Evolutionary conservation across 2,329 filamentous ascomycete species (phyloP).

Genomic region (Pestalotiopsis sp.): DNA sequence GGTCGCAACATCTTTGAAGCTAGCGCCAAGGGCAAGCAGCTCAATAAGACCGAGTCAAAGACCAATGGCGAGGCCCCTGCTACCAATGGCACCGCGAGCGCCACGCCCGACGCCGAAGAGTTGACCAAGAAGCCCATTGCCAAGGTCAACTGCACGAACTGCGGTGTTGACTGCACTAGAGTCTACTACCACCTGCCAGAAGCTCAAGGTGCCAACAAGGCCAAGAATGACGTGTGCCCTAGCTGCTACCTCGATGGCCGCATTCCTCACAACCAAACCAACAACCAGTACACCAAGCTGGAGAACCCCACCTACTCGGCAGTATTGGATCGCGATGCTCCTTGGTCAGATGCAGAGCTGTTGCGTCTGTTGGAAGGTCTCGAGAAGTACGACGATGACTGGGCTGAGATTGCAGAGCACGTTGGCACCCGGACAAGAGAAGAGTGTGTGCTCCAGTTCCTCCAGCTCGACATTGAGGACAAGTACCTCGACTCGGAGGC

Average conservation of each 20-base stretch:
- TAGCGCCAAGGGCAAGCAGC: conserved; percentile 75
- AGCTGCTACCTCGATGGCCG: conserved; percentile 86
- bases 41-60: conserved; percentile 72
- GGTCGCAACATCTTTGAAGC: conserved; percentile 95
- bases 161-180: conserved; percentile 83
- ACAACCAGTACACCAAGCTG: conserved; percentile 82
- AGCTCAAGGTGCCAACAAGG: conserved; percentile 58
- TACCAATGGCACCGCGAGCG: conserved; percentile 65
- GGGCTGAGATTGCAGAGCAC: conserved; percentile 89
- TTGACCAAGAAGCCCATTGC: conserved; percentile 67
- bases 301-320: conserved; percentile 85
- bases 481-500: conserved; percentile 87
- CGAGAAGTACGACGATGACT: conserved; percentile 94
- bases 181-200: conserved; percentile 65
- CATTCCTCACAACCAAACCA: conserved; percentile 77
- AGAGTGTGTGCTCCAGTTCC: conserved; percentile 95
- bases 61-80: conserved; percentile 73
- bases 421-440: conserved; percentile 90
- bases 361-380: conserved; percentile 88
- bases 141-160: conserved; percentile 84
- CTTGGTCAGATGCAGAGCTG: conserved; percentile 90
- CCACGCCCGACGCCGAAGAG: conserved; percentile 51
- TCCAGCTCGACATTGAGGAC: conserved; percentile 96
- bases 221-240: conserved; percentile 87
- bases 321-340: conserved; percentile 79